Evolutionary conservation across 352 stramenopile species (phyloP), one percentile per base, ranked within the genome.

Genomic region (Globisporangium orthogonon): DNA sequence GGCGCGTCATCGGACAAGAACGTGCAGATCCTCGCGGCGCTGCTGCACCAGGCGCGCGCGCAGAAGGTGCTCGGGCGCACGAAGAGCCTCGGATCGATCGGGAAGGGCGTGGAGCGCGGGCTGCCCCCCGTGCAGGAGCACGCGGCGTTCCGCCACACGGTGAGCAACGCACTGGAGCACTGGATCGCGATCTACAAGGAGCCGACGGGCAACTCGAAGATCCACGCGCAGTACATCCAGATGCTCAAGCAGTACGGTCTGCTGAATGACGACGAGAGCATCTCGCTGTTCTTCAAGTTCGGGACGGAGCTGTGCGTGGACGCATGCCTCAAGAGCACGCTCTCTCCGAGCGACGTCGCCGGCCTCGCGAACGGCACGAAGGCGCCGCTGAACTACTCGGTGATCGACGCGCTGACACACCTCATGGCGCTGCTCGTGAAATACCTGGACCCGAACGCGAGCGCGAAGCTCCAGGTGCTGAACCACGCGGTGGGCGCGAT

Each of bases 111-210:
- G 4, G 80, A 85, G 33, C 73, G 74, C 10, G 73, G 67, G 13
- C 23, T 23, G 23, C 33, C 30, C 39, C 51, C 76, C 2, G 78
- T 76, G 17, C 83, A 91, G 52, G 83, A 92, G 52, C 80, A 91
- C 41, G 82, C 84, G 44, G 80, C 78, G 52, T 95, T 91, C 63
- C 80, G 80, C 11, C 83, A 95, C 67, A 95, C 85, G 0, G 83
- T 95, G 33, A 91, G 78, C 71, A 95, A 95, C 50, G 85, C 98
- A 50, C 70, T 99, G 54, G 96, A 99, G 58, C 88, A 98, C 70
- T 99, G 97, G 97, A 98, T 99, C 48, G 94, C 95, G 18, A 88
- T 99, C 47, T 97, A 98, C 65, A 97, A 90, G 67, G 95, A 99
- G 41, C 83, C 85, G 13, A 81, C 74, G 28, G 85, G 81, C 40